Evolutionary conservation across 2,329 filamentous ascomycete genomes (phyloP), one percentile per base, ranked within the genome.

Genomic region (Fusarium bulbicola): DNA sequence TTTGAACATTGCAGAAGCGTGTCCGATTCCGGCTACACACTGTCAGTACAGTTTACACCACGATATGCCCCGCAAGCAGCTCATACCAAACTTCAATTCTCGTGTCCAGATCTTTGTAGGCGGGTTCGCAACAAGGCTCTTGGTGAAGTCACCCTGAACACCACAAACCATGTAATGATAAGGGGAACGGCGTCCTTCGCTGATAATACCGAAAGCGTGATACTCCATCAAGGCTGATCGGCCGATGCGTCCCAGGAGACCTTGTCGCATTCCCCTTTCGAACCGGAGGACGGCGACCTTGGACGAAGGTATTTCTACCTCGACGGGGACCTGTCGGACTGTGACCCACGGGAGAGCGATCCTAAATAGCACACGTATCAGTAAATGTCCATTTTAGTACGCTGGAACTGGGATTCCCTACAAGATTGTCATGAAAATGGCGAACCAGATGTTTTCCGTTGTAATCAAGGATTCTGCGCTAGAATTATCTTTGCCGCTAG

Each of bases 301-400:
- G 5, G 57, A 21, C 0, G 62, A 65, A 5, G 62, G 62, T 13
- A 61, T 40, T 15, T 65, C 57, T 21, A 65, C 57, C 4, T 61
- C 21, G 1, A 65, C 62, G 1, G 62, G 16, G 6, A 65, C 57
- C 0, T 61, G 18, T 30, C 57, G 46, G 4, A 61, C 11, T 24
- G 57, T 61, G 2, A 61, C 46, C 62, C 47, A 65, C 0, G 62
- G 62, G 1, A 62, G 26, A 15, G 34, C 39, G 40, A 65, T 42
- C 6, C 50, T 54, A 11, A 7, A 18, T 0, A 4, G 8, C 6
- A 0, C 1, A 11, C 7, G 1, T 6, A 6, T 54, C 14, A 54
- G 24, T 6, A 28, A 1, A 4, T 7, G 3, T 21, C 1, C 24
- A 1, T 16, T 13, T n/a, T 2, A 3, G 1, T 2, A 2, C 0